phyloP scores from a whole-genome alignment of 2,329 filamentous ascomycete species.

The Sporothrix luriei region DNA sequence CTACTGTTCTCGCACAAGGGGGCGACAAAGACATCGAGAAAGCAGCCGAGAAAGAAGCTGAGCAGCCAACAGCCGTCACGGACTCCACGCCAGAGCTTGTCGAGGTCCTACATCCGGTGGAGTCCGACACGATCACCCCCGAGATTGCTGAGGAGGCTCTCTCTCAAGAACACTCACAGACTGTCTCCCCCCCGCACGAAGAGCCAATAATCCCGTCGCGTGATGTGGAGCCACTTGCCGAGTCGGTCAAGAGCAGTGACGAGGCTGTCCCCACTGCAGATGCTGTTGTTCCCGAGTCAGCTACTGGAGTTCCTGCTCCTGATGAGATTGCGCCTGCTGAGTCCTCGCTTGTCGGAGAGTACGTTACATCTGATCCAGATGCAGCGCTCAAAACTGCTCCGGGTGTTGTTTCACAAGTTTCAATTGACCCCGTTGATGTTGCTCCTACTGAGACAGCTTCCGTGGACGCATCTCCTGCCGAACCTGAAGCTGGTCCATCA shows the following conservation, averaged over 20 bases:
- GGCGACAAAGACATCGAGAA: not conserved
- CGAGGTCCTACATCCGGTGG: not conserved
- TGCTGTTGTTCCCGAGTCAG: not conserved
- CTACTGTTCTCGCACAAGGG: not conserved
- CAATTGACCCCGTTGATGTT: not conserved
- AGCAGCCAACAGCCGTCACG: not conserved
- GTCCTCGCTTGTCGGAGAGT: too few relatives aligned
- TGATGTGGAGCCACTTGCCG: not conserved
- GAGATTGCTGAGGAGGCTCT: not conserved
- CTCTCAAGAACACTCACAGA: not conserved
- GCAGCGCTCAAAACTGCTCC: not conserved
- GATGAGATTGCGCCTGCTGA: not conserved
- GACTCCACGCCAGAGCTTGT: not conserved
- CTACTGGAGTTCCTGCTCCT: not conserved
- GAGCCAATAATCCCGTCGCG: not conserved
- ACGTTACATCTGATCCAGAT: not conserved
- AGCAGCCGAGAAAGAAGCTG: not conserved
- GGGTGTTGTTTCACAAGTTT: conserved; percentile 6
- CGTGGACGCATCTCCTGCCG: not conserved
- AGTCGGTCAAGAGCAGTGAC: not conserved
- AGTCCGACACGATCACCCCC: not conserved
- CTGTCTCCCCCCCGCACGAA: not conserved
- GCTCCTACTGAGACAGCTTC: not conserved
- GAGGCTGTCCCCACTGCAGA: not conserved
- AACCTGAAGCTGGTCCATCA: conserved; percentile 4